These are phyloP conservation scores for Asclepias syriaca DNA, from an alignment of 257 asterid genomes.

Conservation along the genomic window DNA sequence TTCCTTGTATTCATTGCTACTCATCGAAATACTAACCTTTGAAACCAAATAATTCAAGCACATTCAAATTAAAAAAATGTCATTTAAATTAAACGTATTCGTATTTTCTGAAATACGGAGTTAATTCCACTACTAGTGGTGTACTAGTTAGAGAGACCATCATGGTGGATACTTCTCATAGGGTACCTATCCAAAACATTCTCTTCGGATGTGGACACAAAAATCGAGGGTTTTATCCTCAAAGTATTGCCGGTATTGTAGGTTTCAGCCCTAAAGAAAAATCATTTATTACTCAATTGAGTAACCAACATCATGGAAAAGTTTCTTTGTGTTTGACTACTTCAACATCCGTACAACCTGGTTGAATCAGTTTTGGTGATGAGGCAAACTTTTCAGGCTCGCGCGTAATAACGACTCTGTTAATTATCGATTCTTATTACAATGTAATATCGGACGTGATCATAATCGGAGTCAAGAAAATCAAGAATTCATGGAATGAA, in stretches of 20 bases:
- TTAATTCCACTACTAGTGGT: too few species aligned
- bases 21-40: too few species aligned
- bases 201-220: too few species aligned
- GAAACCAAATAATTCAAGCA: too few species aligned
- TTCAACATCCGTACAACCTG: neutral
- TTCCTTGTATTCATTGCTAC: too few species aligned
- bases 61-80: too few species aligned
- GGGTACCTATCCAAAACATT: too few species aligned
- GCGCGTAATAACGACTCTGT: conserved; percentile 21
- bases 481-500: too few species aligned
- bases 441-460: neutral
- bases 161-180: too few species aligned
- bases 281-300: conserved; percentile 29
- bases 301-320: conserved; percentile 12
- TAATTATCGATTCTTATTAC: conserved; percentile 10
- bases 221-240: neutral
- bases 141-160: too few species aligned
- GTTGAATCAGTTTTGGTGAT: conserved; percentile 38
- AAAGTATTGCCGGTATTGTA: conserved; percentile 1
- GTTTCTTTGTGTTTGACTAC: conserved; percentile 39
- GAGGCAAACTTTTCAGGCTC: conserved; percentile 17
- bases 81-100: too few species aligned
- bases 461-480: neutral
- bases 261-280: conserved; percentile 33
- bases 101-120: too few species aligned